These are phyloP conservation scores for Vanrija pseudolonga DNA, from an alignment of 1,284 basidiomycete species.

Conservation along the genomic window DNA sequence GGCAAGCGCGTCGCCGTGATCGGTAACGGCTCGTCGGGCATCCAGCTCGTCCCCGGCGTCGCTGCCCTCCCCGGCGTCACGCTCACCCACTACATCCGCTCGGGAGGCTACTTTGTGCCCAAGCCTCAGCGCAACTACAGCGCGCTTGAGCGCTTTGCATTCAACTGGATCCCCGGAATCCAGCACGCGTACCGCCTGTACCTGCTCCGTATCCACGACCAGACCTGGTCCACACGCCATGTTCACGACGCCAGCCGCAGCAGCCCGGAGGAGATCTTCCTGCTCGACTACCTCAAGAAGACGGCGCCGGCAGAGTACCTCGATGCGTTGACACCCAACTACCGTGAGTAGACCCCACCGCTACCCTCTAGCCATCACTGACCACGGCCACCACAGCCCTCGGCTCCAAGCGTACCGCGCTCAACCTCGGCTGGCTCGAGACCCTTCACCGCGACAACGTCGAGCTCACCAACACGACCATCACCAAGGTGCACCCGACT, in stretches of 20 bases:
- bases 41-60: slow-evolving; percentile 2
- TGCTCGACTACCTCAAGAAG: neutral
- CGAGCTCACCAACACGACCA: neutral
- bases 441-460: slow-evolving; percentile 1
- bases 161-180: neutral
- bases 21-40: slow-evolving; percentile 5
- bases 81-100: slow-evolving; percentile 3
- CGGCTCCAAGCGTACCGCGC: slow-evolving; percentile 1
- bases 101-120: slow-evolving; percentile 1
- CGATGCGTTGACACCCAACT: neutral
- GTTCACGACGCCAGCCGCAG: neutral
- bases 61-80: neutral
- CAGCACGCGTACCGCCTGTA: neutral
- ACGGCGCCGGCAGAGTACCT: slow-evolving; percentile 4
- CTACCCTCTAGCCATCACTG: no score
- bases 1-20: slow-evolving; percentile 1
- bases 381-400: neutral
- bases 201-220: neutral
- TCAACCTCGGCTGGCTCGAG: slow-evolving; percentile 1
- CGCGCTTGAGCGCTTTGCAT: neutral
- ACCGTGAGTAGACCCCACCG: neutral
- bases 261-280: neutral
- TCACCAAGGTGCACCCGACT: neutral
- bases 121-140: neutral
- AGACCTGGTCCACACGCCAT: neutral